Conservation (phyloP, 1,139 yeast genomes). For the Zhuliangozyma blackwelliae region DNA sequence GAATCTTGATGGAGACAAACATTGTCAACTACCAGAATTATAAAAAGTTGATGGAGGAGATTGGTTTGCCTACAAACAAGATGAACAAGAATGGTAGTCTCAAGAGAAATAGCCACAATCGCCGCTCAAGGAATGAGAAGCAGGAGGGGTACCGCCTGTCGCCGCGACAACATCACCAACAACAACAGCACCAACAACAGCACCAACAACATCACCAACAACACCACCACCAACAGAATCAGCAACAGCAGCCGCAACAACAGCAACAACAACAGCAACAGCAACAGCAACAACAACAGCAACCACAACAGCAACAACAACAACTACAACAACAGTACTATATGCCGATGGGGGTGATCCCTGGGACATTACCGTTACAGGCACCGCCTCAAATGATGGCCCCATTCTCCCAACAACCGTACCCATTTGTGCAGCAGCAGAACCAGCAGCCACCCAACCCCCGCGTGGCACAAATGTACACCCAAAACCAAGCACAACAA, state of each 20-base stretch:
- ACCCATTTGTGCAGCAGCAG: too few relatives aligned
- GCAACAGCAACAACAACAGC: slow-evolving; percentile 6
- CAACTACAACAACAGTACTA: too few relatives aligned
- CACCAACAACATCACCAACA: slow-evolving; percentile 4
- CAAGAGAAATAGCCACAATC: slow-evolving; percentile 5
- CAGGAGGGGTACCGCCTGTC: slow-evolving; percentile 1
- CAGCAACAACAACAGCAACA: neutral
- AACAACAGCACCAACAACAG: slow-evolving; percentile 1
- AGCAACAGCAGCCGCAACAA: slow-evolving; percentile 4
- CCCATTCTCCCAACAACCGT: too few relatives aligned
- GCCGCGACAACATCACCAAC: neutral
- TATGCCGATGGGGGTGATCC: too few relatives aligned
- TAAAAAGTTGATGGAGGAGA: slow-evolving; percentile 87
- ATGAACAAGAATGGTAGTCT: slow-evolving; percentile 14
- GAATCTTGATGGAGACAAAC: slow-evolving; percentile 55
- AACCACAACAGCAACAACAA: slow-evolving; percentile 1
- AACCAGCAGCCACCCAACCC: too few relatives aligned
- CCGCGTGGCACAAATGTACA: too few relatives aligned
- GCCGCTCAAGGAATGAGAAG: too few relatives aligned
- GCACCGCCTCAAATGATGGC: too few relatives aligned
- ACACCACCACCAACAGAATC: slow-evolving; percentile 1
- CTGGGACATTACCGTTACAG: too few relatives aligned
- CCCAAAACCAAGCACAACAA: slow-evolving; percentile 9
- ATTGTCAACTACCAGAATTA: slow-evolving; percentile 64
- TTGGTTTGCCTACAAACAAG: slow-evolving; percentile 52